A percentile compares a stretch with the other conserved stretches of the same genome.
Evolutionary conservation across 306 rosid genomes (phyloP).

Genomic region (Rubus parviflorus): DNA sequence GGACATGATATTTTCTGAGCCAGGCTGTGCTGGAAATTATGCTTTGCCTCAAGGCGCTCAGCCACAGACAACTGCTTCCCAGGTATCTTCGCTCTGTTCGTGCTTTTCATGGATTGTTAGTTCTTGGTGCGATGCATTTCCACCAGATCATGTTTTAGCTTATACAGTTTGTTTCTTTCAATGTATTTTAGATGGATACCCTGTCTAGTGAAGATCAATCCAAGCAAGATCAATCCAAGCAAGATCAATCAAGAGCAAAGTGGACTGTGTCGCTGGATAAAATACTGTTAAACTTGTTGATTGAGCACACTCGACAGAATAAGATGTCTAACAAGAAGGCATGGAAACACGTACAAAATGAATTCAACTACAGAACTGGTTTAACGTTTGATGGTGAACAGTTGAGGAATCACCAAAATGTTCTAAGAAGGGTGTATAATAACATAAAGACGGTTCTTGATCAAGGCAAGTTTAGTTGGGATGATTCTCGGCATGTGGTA

Average conservation of each 20-base stretch:
- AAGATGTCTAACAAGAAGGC: slow-evolving; percentile 11
- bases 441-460: slow-evolving; percentile 1
- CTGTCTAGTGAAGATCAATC: slow-evolving; percentile 14
- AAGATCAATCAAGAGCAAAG: slow-evolving; percentile 14
- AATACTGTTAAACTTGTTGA: slow-evolving; percentile 5
- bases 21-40: neutral
- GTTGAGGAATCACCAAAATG: slow-evolving; percentile 19
- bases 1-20: slow-evolving; percentile 6
- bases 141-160: neutral
- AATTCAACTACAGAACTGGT: slow-evolving; percentile 12
- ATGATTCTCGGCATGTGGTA: neutral
- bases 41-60: neutral
- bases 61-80: neutral
- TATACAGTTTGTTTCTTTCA: neutral
- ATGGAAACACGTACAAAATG: slow-evolving; percentile 11
- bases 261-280: slow-evolving; percentile 12
- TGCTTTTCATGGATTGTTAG: neutral
- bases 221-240: slow-evolving; percentile 17
- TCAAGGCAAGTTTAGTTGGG: slow-evolving; percentile 2
- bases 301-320: slow-evolving; percentile 8
- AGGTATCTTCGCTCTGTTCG: neutral
- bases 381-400: slow-evolving; percentile 10
- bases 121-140: neutral
- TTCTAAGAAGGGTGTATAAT: slow-evolving; percentile 15
- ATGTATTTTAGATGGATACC: neutral